Percentiles rank a stretch among this genome's conserved stretches.
phyloP scores from a whole-genome alignment of 108 stramenopile species.

The Discostella stelligeroides region DNA sequence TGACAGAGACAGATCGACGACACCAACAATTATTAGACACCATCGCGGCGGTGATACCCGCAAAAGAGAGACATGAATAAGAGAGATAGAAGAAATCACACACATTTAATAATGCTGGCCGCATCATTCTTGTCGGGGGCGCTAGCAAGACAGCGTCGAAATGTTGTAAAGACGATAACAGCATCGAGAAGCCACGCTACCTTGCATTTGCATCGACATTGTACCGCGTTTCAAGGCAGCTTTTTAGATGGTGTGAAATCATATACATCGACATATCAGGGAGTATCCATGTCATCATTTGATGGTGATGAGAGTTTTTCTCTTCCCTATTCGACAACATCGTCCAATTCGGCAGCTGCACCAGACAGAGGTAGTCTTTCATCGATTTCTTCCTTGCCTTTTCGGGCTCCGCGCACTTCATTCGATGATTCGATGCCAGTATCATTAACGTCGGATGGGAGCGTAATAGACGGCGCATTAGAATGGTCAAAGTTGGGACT shows the following conservation, averaged over 20 bases:
- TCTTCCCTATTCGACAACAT: constrained; percentile 34
- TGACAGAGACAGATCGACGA: no score
- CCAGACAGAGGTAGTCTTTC: not conserved
- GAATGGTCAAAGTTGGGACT: constrained; percentile 77
- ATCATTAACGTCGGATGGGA: constrained; percentile 3
- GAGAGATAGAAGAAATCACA: constrained; percentile 2
- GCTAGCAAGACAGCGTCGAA: constrained; percentile 6
- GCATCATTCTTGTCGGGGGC: constrained; percentile 22
- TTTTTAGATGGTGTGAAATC: not conserved
- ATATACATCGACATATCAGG: not conserved
- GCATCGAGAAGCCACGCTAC: not conserved
- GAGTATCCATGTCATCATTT: not conserved
- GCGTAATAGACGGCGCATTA: constrained; percentile 8
- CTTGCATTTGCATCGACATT: not conserved
- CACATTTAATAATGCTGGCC: constrained; percentile 29
- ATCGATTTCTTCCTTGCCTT: constrained; percentile 42
- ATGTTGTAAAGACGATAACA: not conserved
- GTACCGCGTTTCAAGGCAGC: constrained; percentile 3
- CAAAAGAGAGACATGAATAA: not conserved
- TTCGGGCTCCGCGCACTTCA: constrained; percentile 33
- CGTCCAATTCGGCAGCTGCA: not conserved
- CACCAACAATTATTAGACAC: no score
- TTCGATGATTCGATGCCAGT: constrained; percentile 53
- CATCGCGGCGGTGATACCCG: constrained; percentile 20
- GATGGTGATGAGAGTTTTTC: not conserved